Evolutionary conservation across 179 eudicot genomes (phyloP).

Genomic region (Vitellaria paradoxa): DNA sequence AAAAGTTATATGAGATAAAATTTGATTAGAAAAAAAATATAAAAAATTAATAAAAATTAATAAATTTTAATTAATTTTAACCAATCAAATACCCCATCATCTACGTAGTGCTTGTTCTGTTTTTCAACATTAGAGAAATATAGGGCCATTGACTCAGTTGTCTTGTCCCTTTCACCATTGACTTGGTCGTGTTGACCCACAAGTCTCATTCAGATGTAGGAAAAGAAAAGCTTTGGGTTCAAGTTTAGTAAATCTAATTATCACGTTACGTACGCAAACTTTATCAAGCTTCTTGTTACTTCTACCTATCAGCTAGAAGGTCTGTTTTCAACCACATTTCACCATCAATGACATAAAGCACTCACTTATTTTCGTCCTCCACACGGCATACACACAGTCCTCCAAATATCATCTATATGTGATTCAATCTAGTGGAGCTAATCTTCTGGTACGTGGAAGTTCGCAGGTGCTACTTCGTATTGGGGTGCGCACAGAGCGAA

Average conservation of each 20-base stretch:
- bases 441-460: too few species aligned
- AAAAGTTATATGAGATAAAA: too few species aligned
- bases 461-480: too few species aligned
- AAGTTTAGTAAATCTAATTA: background rate
- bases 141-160: slow-evolving; percentile 23
- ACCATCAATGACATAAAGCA: background rate
- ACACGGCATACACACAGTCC: background rate
- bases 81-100: too few species aligned
- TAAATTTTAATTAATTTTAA: too few species aligned
- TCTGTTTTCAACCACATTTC: slow-evolving; percentile 11
- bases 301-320: background rate
- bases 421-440: too few species aligned
- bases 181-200: slow-evolving; percentile 28
- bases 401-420: too few species aligned
- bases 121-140: background rate
- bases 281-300: too few species aligned
- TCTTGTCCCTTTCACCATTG: slow-evolving; percentile 34
- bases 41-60: too few species aligned
- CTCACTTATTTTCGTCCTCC: background rate
- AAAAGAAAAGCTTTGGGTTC: background rate
- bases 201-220: slow-evolving; percentile 7
- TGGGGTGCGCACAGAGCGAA: too few species aligned
- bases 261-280: background rate
- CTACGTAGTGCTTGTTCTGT: background rate
- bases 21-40: too few species aligned